phyloP scores from a whole-genome alignment of 495 filamentous ascomycete species.

The Neurospora africana region DNA sequence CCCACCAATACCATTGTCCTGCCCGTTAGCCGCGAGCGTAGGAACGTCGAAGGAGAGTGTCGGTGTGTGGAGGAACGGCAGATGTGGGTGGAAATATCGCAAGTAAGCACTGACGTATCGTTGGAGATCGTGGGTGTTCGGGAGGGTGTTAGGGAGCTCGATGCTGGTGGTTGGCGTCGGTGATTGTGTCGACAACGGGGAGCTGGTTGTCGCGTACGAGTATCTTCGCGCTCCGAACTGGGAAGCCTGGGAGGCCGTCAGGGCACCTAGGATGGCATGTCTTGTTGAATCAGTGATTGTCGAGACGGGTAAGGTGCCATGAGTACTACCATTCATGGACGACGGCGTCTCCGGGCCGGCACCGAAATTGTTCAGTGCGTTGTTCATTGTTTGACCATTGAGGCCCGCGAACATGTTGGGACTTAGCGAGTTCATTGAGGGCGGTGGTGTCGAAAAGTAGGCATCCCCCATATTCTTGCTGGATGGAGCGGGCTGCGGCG shows the following conservation, averaged over 20 bases:
- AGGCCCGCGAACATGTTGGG: conserved; percentile 40
- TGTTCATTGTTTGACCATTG: conserved; percentile 44
- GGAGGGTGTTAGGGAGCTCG: conserved; percentile 47
- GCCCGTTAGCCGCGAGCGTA: conserved; percentile 51
- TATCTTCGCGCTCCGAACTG: conserved; percentile 67
- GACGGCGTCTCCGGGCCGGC: conserved; percentile 57
- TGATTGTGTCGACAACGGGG: conserved; percentile 49
- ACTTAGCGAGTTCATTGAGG: conserved; percentile 55
- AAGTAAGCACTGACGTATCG: conserved; percentile 89
- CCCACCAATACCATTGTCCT: conserved; percentile 60
- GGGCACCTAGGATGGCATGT: conserved; percentile 70
- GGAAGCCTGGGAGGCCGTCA: conserved; percentile 57
- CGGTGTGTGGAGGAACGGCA: conserved; percentile 87
- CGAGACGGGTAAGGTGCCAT: conserved; percentile 44
- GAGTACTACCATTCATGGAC: conserved; percentile 53
- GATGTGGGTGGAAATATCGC: conserved; percentile 86
- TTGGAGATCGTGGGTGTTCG: conserved; percentile 84
- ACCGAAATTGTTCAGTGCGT: conserved; percentile 46
- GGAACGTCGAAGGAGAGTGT: conserved; percentile 84
- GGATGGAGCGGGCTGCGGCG: conserved; percentile 48
- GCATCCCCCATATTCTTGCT: conserved; percentile 38
- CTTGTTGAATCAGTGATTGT: conserved; percentile 91
- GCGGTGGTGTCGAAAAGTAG: conserved; percentile 52
- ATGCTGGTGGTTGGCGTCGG: conserved; percentile 37
- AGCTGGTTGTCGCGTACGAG: conserved; percentile 58